phyloP scores from a whole-genome alignment of 1,139 yeast species.

The Blastobotrys capitulatus region DNA sequence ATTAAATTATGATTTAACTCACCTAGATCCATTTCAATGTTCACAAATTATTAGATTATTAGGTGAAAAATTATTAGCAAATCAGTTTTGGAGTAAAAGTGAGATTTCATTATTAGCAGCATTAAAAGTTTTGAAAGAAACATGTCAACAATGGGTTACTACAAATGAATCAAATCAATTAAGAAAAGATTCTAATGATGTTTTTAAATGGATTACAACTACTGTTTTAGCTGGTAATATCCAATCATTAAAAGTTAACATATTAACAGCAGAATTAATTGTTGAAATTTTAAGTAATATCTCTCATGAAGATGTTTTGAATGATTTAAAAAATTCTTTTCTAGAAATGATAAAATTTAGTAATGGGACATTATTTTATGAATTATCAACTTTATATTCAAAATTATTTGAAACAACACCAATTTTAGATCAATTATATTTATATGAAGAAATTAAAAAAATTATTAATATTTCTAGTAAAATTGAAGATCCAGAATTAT shows the following conservation, averaged over 20 bases:
- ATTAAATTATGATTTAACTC: not conserved
- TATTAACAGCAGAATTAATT: not conserved
- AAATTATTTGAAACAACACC: not conserved
- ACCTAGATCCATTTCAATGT: not conserved
- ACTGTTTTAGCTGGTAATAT: not conserved
- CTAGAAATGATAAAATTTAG: not conserved
- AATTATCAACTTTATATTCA: not conserved
- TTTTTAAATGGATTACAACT: slow-evolving; percentile 9
- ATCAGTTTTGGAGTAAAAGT: slow-evolving; percentile 11
- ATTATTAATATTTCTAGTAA: not conserved
- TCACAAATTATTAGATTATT: slow-evolving; percentile 5
- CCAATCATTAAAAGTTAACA: slow-evolving; percentile 3
- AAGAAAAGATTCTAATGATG: slow-evolving; percentile 5
- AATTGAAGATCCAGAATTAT: not conserved
- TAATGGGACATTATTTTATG: slow-evolving; percentile 4
- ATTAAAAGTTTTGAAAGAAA: not conserved
- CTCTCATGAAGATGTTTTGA: slow-evolving; percentile 1
- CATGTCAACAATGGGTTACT: slow-evolving; percentile 3
- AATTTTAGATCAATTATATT: not conserved
- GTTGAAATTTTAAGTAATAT: not conserved
- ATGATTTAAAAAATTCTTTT: not conserved
- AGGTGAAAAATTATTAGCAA: slow-evolving; percentile 11
- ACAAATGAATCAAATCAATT: not conserved
- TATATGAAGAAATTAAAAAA: not conserved
- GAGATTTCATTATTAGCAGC: slow-evolving; percentile 11